These are phyloP conservation scores for Trichoderma gracile DNA, from an alignment of 2,329 filamentous ascomycete genomes.

Conservation along the genomic window DNA sequence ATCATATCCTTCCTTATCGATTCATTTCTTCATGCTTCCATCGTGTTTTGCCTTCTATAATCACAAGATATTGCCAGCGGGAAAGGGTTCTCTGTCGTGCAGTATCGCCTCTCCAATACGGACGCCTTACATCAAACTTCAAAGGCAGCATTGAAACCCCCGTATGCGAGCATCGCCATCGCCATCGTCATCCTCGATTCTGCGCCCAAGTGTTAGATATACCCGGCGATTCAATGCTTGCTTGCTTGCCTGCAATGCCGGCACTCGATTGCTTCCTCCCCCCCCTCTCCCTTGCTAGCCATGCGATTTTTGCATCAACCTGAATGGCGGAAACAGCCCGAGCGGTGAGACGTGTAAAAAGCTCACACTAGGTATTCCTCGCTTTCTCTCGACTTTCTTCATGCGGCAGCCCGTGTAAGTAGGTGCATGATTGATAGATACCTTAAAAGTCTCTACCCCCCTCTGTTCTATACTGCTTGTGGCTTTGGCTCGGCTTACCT, in stretches of 20 bases:
- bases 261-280: background rate
- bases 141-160: background rate
- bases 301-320: no score
- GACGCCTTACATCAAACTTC: no score
- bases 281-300: background rate
- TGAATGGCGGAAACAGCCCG: background rate
- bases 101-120: no score
- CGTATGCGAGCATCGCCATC: background rate
- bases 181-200: no score
- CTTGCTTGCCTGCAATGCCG: constrained; percentile 16
- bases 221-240: background rate
- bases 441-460: no score
- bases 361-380: no score
- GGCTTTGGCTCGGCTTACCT: constrained; percentile 19
- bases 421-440: no score
- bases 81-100: no score
- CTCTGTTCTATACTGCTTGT: background rate
- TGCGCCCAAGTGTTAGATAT: no score
- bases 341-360: constrained; percentile 19
- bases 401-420: no score
- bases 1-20: background rate
- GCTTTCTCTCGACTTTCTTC: no score
- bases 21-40: background rate
- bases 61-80: background rate
- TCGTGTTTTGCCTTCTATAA: no score